Evolutionary conservation across 345 rosid genomes (phyloP).

Genomic region (Pistacia vera): DNA sequence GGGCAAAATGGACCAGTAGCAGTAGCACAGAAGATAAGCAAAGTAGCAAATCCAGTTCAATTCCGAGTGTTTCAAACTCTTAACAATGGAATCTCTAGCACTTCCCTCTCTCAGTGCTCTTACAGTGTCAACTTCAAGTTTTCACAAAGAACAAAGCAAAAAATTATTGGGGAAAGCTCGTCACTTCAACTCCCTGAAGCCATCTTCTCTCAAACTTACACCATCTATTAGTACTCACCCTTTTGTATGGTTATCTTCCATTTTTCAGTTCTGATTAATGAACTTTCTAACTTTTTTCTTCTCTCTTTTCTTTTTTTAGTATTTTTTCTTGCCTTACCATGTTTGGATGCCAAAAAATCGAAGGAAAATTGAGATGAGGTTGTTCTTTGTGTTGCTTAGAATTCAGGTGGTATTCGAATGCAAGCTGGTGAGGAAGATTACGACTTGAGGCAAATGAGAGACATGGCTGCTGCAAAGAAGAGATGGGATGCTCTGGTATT

Average conservation of each 20-base stretch:
- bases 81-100: conserved; percentile 42
- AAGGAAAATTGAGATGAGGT: not conserved
- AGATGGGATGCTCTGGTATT: conserved; percentile 92
- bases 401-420: conserved; percentile 46
- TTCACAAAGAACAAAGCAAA: conserved; percentile 8
- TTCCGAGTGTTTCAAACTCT: not conserved
- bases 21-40: not conserved
- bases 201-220: conserved; percentile 20
- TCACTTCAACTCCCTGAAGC: conserved; percentile 25
- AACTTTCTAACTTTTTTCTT: not conserved
- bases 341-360: conserved; percentile 13
- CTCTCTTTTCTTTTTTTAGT: too few species aligned
- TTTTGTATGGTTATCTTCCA: conserved; percentile 27
- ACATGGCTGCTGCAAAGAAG: conserved; percentile 90
- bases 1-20: not conserved
- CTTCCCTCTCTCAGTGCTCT: conserved; percentile 41
- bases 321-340: not conserved
- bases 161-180: conserved; percentile 18
- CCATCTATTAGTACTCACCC: conserved; percentile 14
- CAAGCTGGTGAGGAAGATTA: conserved; percentile 70
- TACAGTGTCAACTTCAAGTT: conserved; percentile 15
- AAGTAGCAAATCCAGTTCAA: not conserved
- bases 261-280: conserved; percentile 14
- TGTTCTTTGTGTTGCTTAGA: conserved; percentile 29
- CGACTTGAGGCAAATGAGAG: conserved; percentile 87